phyloP scores from a whole-genome alignment of 2,329 filamentous ascomycete species.

The Fusarium sambucinum region DNA sequence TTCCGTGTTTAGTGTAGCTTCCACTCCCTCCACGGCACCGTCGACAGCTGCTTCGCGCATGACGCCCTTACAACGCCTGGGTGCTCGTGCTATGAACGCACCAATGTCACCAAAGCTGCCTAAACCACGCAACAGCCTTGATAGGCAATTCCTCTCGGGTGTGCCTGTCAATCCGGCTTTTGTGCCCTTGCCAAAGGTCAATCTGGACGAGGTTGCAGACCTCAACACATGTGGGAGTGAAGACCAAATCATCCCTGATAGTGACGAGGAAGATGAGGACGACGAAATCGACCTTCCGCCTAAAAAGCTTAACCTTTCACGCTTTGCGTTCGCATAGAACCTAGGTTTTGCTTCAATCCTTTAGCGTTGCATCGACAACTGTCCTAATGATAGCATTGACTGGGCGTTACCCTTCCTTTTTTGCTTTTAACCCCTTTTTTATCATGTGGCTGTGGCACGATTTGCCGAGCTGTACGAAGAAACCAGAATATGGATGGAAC shows the following conservation, averaged over 20 bases:
- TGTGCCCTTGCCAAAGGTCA: constrained; percentile 67
- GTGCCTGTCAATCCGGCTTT: constrained; percentile 65
- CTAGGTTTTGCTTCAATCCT: constrained; percentile 2
- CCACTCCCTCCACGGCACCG: constrained; percentile 57
- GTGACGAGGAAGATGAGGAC: constrained; percentile 61
- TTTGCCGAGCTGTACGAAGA: constrained; percentile 19
- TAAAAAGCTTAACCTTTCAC: constrained; percentile 61
- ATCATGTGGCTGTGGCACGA: constrained; percentile 14
- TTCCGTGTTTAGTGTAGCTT: constrained; percentile 53
- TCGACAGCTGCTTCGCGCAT: constrained; percentile 59
- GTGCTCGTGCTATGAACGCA: constrained; percentile 56
- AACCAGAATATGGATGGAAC: constrained; percentile 22
- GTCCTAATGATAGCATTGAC: constrained; percentile 30
- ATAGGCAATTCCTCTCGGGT: constrained; percentile 49
- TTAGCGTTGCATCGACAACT: constrained; percentile 1
- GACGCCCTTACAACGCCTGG: constrained; percentile 68
- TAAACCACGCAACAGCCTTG: constrained; percentile 46
- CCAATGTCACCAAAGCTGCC: constrained; percentile 48
- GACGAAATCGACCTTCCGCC: constrained; percentile 50
- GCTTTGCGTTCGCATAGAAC: constrained; percentile 58
- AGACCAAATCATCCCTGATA: constrained; percentile 67
- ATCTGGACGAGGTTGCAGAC: constrained; percentile 65
- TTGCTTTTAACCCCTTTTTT: constrained; percentile 14
- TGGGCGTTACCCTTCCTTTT: constrained; percentile 10
- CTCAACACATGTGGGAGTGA: constrained; percentile 67